A percentile compares a stretch with the other conserved stretches of the same genome.
Evolutionary conservation across 192 early-diverging fungal species (phyloP).

Genomic region (Coemansia sp.): DNA sequence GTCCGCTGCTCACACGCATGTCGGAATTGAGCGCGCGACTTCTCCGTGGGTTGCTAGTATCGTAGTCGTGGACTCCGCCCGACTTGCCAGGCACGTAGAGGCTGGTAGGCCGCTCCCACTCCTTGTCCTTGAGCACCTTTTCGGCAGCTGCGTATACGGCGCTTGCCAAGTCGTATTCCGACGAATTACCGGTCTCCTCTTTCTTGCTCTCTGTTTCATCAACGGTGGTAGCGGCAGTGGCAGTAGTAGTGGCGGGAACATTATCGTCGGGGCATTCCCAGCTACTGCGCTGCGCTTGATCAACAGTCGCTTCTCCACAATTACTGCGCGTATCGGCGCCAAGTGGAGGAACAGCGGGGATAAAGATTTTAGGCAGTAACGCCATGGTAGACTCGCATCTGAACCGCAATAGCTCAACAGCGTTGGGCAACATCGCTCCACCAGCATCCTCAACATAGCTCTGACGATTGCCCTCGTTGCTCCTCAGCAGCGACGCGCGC

Average conservation of each 20-base stretch:
- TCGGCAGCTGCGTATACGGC: slow-evolving; percentile 46
- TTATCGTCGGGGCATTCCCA: not conserved
- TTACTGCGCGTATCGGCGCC: not conserved
- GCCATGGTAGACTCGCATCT: slow-evolving; percentile 27
- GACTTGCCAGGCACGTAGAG: slow-evolving; percentile 19
- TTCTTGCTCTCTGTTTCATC: not conserved
- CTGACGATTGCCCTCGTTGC: slow-evolving; percentile 2
- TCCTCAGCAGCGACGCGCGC: slow-evolving; percentile 7
- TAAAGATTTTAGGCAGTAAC: slow-evolving; percentile 44
- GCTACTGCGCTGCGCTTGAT: not conserved
- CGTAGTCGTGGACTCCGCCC: not conserved
- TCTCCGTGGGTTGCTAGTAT: not conserved
- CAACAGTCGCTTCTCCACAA: not conserved
- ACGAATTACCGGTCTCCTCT: not conserved
- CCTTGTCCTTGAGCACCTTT: slow-evolving; percentile 47
- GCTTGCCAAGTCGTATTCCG: slow-evolving; percentile 36
- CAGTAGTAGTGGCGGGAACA: not conserved
- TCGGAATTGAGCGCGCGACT: not conserved
- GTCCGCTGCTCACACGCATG: not conserved
- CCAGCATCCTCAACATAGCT: slow-evolving; percentile 13
- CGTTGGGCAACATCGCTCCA: slow-evolving; percentile 29
- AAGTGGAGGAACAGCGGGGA: not conserved
- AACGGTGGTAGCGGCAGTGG: not conserved
- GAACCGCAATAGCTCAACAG: slow-evolving; percentile 43
- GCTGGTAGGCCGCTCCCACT: slow-evolving; percentile 47